These are phyloP conservation scores for Apiospora koreana DNA, from an alignment of 2,329 filamentous ascomycete genomes.

Conservation along the genomic window DNA sequence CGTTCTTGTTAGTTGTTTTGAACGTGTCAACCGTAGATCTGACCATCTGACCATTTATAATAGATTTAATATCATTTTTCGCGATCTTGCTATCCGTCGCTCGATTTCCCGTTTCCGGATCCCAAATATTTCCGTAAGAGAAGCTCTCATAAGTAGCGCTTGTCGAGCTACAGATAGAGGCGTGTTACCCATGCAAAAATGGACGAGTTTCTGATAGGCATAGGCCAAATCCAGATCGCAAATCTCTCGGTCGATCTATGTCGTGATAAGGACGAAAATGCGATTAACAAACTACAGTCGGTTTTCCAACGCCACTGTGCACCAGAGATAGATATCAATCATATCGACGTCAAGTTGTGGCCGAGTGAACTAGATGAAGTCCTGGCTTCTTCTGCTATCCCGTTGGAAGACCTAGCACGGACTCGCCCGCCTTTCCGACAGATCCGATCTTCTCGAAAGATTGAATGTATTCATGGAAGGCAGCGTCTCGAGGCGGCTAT, in stretches of 20 bases:
- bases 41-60: not conserved
- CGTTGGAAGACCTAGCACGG: not conserved
- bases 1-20: not conserved
- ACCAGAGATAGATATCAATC: not conserved
- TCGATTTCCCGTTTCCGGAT: not conserved
- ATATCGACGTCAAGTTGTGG: not conserved
- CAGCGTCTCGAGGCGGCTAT: not conserved
- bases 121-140: not conserved
- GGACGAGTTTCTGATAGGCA: not conserved
- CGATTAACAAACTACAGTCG: not conserved
- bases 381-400: not conserved
- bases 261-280: not conserved
- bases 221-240: not conserved
- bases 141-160: not conserved
- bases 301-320: not conserved
- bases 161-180: not conserved
- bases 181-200: not conserved
- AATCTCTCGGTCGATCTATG: not conserved
- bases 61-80: not conserved
- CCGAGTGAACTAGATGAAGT: not conserved
- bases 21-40: not conserved
- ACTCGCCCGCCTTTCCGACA: not conserved
- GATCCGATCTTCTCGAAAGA: not conserved
- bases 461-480: conserved; percentile 4
- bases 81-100: not conserved